These are phyloP conservation scores for Pholiota molesta DNA, from an alignment of 768 basidiomycete species.

Conservation along the genomic window DNA sequence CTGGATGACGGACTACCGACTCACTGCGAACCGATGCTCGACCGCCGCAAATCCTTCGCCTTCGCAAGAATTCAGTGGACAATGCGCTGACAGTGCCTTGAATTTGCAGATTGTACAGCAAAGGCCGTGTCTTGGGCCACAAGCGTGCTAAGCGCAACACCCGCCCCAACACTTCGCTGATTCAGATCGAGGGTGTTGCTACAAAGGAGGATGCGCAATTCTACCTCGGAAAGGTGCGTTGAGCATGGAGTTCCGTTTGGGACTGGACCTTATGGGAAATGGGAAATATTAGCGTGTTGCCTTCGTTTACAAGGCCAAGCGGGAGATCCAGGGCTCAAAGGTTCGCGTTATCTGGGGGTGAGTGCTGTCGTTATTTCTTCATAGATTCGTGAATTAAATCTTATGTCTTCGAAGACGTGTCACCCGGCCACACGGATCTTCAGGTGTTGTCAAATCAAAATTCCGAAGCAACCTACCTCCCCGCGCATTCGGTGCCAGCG, in stretches of 20 bases:
- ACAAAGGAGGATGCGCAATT: conserved; percentile 94
- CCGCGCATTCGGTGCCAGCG: conserved; percentile 89
- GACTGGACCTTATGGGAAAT: conserved; percentile 4
- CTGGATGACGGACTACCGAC: conserved; percentile 30
- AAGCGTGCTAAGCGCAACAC: conserved; percentile 98
- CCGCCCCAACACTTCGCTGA: conserved; percentile 91
- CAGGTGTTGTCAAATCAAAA: conserved; percentile 96
- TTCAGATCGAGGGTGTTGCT: conserved; percentile 97
- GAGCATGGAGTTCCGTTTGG: neutral
- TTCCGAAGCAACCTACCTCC: conserved; percentile 96
- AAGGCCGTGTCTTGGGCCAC: conserved; percentile 97
- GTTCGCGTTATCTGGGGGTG: conserved; percentile 99
- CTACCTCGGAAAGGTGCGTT: conserved; percentile 95
- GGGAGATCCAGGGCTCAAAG: conserved; percentile 92
- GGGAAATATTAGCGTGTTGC: conserved; percentile 75
- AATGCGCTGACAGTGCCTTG: conserved; percentile 7
- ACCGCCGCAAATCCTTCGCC: neutral
- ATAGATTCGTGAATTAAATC: neutral
- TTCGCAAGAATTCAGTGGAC: conserved; percentile 3
- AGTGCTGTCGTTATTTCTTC: conserved; percentile 29
- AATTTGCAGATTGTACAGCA: conserved; percentile 80
- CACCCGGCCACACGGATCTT: conserved; percentile 91
- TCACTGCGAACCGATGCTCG: conserved; percentile 5
- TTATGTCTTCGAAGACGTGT: conserved; percentile 64
- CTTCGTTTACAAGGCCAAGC: conserved; percentile 97